A percentile compares a stretch with the other conserved stretches of the same genome.
phyloP scores from a whole-genome alignment of 2,329 filamentous ascomycete species.

The Verticillium nubilum region DNA sequence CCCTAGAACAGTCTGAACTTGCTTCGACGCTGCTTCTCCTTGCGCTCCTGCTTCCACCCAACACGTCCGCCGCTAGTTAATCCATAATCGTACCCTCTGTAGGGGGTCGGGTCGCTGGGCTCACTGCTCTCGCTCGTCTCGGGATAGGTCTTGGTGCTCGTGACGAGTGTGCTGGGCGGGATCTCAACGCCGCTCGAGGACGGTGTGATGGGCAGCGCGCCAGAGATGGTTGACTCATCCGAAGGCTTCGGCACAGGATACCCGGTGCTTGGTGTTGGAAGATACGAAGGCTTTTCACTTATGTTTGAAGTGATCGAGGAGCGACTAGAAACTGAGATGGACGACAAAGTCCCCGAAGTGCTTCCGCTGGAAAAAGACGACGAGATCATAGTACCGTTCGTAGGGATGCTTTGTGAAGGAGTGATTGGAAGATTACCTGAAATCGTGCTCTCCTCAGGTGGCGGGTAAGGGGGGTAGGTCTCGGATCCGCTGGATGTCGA shows the following conservation, averaged over 20 bases:
- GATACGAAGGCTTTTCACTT: not conserved
- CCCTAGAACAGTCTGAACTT: not conserved
- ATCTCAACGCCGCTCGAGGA: not conserved
- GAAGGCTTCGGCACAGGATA: not conserved
- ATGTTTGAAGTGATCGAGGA: not conserved
- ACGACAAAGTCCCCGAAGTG: not conserved
- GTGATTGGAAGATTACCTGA: not conserved
- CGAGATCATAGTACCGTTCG: not conserved
- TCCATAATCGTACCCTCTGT: not conserved
- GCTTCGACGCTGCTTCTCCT: not conserved
- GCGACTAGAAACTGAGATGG: not conserved
- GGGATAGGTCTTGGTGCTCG: not conserved
- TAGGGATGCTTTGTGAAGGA: not conserved
- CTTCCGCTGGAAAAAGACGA: too few species aligned
- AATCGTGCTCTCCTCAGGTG: not conserved
- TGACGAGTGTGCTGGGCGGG: not conserved
- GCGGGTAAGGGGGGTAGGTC: not conserved
- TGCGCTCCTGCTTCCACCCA: not conserved
- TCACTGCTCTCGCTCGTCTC: not conserved
- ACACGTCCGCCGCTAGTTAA: not conserved
- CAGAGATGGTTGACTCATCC: not conserved
- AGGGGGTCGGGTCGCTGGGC: not conserved
- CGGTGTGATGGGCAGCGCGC: slow-evolving; percentile 4
- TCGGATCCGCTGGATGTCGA: not conserved
- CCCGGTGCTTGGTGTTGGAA: not conserved